Evolutionary conservation across 2,329 filamentous ascomycete species (phyloP).

Genomic region (Chalara sp.): DNA sequence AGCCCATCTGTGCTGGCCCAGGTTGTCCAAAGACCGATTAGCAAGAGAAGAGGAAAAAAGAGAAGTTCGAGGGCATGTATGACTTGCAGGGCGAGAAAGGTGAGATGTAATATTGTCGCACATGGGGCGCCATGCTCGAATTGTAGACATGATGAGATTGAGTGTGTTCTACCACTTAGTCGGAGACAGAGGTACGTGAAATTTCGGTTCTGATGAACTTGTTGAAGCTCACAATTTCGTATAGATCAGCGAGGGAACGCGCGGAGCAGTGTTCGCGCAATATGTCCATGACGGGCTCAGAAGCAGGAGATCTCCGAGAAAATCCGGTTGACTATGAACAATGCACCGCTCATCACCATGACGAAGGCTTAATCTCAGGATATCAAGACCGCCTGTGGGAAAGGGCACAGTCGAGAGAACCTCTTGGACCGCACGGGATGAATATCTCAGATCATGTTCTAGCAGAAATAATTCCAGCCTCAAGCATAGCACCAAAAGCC

Average conservation of each 20-base stretch:
- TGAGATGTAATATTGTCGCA: conserved; percentile 9
- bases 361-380: not conserved
- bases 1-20: too few relatives aligned
- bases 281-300: not conserved
- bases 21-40: not conserved
- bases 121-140: conserved; percentile 12
- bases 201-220: not conserved
- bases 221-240: not conserved
- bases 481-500: not conserved
- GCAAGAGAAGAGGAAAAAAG: conserved; percentile 8
- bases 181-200: conserved; percentile 7
- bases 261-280: not conserved
- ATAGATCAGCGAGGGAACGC: not conserved
- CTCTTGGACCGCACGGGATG: conserved; percentile 8
- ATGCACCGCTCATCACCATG: not conserved
- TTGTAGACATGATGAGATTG: conserved; percentile 12
- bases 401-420: not conserved
- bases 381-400: not conserved
- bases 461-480: conserved; percentile 3
- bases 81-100: conserved; percentile 10
- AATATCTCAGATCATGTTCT: conserved; percentile 5
- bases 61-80: conserved; percentile 11
- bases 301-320: not conserved
- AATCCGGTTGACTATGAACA: not conserved
- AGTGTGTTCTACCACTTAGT: conserved; percentile 10